A percentile compares a stretch with the other conserved stretches of the same genome.
Conservation (phyloP, 192 early-diverging fungal genomes). For the Podila epicladia region DNA sequence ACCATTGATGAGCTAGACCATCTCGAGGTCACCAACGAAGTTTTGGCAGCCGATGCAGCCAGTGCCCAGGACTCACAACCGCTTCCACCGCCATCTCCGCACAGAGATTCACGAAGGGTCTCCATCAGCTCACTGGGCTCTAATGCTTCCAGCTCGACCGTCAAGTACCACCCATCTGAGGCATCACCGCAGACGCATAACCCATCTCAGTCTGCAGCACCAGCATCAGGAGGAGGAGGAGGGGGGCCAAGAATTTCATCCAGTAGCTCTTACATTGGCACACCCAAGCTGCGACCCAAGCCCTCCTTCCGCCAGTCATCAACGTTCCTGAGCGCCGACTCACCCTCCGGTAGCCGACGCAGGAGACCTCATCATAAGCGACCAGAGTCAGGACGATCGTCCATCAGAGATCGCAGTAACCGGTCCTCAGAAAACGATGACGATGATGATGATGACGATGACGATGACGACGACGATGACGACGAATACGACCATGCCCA, state of each 20-base stretch:
- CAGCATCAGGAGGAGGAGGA: neutral
- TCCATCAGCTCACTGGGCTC: constrained; percentile 34
- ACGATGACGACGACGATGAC: constrained; percentile 16
- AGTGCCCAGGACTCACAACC: constrained; percentile 16
- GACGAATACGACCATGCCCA: constrained; percentile 20
- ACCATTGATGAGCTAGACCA: constrained; percentile 33
- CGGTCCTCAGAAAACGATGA: neutral
- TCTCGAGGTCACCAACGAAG: constrained; percentile 13
- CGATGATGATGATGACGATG: neutral
- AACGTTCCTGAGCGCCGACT: constrained; percentile 8
- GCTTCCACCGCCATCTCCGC: constrained; percentile 7
- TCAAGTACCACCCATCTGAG: constrained; percentile 18
- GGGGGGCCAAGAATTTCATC: neutral
- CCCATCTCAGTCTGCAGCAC: neutral
- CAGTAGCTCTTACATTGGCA: neutral
- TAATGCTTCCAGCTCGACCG: constrained; percentile 34
- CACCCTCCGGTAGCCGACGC: constrained; percentile 36
- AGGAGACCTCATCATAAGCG: constrained; percentile 13
- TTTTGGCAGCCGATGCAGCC: constrained; percentile 12
- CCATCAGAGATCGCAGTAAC: constrained; percentile 28
- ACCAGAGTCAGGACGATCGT: constrained; percentile 36
- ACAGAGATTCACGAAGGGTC: constrained; percentile 24
- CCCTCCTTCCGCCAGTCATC: constrained; percentile 23
- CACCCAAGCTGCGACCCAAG: constrained; percentile 16
- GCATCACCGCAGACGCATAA: neutral